Conservation (phyloP, 1,284 basidiomycete genomes). For the Fomitopsis pinicola region DNA sequence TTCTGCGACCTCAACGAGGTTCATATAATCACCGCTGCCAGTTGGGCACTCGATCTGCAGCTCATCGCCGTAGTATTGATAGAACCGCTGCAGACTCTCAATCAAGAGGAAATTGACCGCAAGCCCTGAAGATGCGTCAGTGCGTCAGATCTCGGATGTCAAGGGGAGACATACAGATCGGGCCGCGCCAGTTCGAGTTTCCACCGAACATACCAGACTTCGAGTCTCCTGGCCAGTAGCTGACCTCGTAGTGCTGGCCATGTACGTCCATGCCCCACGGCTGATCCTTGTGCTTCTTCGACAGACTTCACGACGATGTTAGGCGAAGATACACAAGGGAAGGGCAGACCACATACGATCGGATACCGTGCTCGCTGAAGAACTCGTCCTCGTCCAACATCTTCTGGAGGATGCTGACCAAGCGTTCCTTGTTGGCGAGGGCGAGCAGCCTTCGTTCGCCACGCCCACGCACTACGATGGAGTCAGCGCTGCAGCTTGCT, state of each 20-base stretch:
- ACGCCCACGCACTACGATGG: constrained; percentile 60
- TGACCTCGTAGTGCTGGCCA: constrained; percentile 87
- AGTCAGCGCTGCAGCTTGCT: neutral
- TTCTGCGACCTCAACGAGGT: constrained; percentile 88
- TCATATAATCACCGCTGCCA: constrained; percentile 94
- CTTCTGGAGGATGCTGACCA: constrained; percentile 86
- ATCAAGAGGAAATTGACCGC: constrained; percentile 94
- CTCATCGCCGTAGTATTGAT: constrained; percentile 92
- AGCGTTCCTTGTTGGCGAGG: constrained; percentile 86
- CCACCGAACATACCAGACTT: constrained; percentile 98
- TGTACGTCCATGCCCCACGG: constrained; percentile 96
- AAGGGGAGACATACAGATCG: constrained; percentile 56
- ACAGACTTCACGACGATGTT: constrained; percentile 40
- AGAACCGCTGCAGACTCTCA: constrained; percentile 93
- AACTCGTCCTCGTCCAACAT: constrained; percentile 98
- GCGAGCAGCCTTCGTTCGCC: constrained; percentile 88
- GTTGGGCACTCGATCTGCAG: constrained; percentile 94
- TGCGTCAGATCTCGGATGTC: neutral
- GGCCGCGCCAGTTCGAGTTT: constrained; percentile 95
- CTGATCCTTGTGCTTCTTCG: constrained; percentile 85
- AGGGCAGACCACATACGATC: constrained; percentile 66
- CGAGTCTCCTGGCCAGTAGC: constrained; percentile 98
- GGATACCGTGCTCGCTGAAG: constrained; percentile 89
- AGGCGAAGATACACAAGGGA: neutral
- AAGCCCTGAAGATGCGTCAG: constrained; percentile 54